Evolutionary conservation across 305 asterid species (phyloP).

Genomic region (Fraxinus dipetala): DNA sequence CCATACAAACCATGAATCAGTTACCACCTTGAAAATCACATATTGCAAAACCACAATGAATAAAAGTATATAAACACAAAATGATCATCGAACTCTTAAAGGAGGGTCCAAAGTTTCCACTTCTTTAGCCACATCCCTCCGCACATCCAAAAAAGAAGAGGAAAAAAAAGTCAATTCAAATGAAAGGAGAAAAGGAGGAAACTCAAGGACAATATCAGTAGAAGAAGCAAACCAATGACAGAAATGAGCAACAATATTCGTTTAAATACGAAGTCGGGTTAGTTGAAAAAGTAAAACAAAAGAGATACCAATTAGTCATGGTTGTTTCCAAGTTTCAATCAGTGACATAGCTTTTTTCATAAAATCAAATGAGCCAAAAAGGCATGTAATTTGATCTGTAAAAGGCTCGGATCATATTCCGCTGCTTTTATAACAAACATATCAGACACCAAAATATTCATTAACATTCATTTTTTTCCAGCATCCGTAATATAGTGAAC

Average conservation of each 20-base stretch:
- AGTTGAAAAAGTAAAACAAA: background rate
- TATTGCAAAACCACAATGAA: background rate
- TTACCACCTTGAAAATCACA: no score
- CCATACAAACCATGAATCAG: background rate
- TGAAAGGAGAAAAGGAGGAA: background rate
- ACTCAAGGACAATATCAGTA: background rate
- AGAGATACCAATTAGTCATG: background rate
- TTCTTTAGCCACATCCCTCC: background rate
- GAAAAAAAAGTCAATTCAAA: background rate
- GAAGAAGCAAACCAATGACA: background rate
- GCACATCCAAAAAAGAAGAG: background rate
- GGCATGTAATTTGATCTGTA: background rate
- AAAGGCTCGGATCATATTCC: no score
- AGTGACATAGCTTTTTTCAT: background rate
- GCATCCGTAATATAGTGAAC: slow-evolving; percentile 11
- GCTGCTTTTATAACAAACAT: no score
- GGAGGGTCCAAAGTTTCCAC: background rate
- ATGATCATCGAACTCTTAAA: background rate
- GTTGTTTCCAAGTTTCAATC: slow-evolving; percentile 5
- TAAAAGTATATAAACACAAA: background rate
- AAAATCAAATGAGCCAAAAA: background rate
- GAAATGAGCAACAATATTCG: background rate
- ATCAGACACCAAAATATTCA: background rate
- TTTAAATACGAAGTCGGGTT: background rate
- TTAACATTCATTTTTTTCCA: slow-evolving; percentile 9